phyloP scores from a whole-genome alignment of 345 rosid genomes.

The Acer campestre region DNA sequence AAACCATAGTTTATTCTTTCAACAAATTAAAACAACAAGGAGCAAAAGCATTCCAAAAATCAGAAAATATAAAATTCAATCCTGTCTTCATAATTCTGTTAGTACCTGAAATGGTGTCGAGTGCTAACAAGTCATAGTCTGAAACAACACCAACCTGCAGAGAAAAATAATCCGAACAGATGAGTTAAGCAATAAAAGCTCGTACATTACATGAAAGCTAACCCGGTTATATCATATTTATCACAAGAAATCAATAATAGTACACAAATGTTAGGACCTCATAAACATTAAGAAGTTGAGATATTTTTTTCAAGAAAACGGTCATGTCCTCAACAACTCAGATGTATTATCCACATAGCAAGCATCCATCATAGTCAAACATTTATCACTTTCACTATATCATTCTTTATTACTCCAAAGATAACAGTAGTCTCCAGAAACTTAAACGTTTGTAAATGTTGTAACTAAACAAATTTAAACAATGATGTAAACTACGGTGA shows the following conservation, averaged over 20 bases:
- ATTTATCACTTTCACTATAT: neutral
- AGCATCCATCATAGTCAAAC: neutral
- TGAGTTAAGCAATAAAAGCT: conserved; percentile 3
- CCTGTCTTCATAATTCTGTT: neutral
- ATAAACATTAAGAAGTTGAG: neutral
- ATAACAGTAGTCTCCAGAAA: neutral
- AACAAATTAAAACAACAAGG: neutral
- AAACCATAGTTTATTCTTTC: neutral
- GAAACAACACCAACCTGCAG: conserved; percentile 97
- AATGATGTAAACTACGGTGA: neutral
- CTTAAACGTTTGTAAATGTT: neutral
- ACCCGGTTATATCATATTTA: neutral
- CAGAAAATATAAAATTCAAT: neutral
- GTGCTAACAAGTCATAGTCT: conserved; percentile 88
- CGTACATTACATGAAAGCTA: neutral
- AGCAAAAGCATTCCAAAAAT: conserved; percentile 8
- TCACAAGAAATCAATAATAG: neutral
- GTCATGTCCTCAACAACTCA: neutral
- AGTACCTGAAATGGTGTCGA: conserved; percentile 87
- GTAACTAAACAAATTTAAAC: neutral
- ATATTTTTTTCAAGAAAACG: neutral
- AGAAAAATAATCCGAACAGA: conserved; percentile 12
- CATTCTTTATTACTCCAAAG: neutral
- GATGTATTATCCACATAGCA: neutral
- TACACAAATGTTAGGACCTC: neutral